Conservation (phyloP, 331 rosid genomes). For the Phaseolus coccineus region DNA sequence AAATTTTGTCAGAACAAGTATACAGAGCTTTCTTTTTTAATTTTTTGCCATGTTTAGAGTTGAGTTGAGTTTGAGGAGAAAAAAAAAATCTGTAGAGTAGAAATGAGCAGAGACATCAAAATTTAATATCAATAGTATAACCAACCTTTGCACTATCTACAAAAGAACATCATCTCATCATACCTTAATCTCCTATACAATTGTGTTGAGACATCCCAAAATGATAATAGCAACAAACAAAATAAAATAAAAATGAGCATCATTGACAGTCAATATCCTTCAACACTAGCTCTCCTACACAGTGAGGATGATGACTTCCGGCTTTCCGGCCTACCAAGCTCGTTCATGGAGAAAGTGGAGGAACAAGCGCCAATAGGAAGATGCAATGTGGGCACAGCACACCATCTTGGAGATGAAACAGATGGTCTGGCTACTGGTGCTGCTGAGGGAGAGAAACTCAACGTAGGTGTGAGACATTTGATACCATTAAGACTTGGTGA, state of each 20-base stretch:
- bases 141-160: slow-evolving; percentile 57
- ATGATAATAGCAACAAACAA: background rate
- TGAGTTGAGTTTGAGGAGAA: background rate
- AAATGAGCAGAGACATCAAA: background rate
- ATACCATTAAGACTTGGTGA: slow-evolving; percentile 76
- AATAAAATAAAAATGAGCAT: background rate
- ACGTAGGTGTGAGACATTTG: slow-evolving; percentile 51
- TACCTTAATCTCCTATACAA: slow-evolving; percentile 54
- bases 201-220: slow-evolving; percentile 59
- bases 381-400: slow-evolving; percentile 48
- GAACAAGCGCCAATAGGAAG: slow-evolving; percentile 68
- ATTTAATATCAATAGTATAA: slow-evolving; percentile 1
- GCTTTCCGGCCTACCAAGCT: slow-evolving; percentile 58
- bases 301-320: slow-evolving; percentile 58
- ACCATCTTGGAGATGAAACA: slow-evolving; percentile 59
- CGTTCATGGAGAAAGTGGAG: slow-evolving; percentile 60
- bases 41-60: background rate
- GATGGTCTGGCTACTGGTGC: slow-evolving; percentile 55
- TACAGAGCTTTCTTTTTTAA: too few species aligned
- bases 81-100: background rate
- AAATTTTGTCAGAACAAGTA: too few species aligned
- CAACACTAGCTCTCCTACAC: slow-evolving; percentile 58
- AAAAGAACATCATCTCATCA: slow-evolving; percentile 50
- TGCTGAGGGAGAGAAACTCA: slow-evolving; percentile 70
- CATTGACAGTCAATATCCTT: slow-evolving; percentile 69